phyloP scores from a whole-genome alignment of 495 filamentous ascomycete species.

The Penicillium parvum region DNA sequence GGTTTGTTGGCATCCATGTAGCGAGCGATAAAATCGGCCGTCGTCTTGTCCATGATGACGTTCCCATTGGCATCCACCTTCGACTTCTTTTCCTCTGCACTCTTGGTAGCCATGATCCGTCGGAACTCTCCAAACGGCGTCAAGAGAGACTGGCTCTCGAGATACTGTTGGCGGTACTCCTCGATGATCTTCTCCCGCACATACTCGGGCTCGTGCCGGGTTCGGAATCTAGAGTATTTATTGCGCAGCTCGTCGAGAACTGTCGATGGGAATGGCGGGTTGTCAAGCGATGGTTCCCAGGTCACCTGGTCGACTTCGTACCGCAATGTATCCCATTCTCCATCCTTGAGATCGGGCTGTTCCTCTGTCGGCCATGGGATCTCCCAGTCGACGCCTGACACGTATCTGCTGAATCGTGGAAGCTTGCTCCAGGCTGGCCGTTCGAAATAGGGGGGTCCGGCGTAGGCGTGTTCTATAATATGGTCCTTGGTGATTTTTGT shows the following conservation, averaged over 20 bases:
- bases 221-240: constrained; percentile 79
- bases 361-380: constrained; percentile 70
- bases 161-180: constrained; percentile 56
- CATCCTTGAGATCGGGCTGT: constrained; percentile 40
- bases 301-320: constrained; percentile 70
- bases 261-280: constrained; percentile 69
- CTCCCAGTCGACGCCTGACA: constrained; percentile 43
- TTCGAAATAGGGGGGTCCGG: constrained; percentile 31
- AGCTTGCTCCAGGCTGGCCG: constrained; percentile 29
- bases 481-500: constrained; percentile 64
- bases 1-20: constrained; percentile 14
- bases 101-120: constrained; percentile 20
- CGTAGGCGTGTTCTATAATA: constrained; percentile 64
- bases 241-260: constrained; percentile 86
- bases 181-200: constrained; percentile 50
- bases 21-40: constrained; percentile 32
- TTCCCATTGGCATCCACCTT: constrained; percentile 35
- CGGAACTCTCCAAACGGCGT: constrained; percentile 37
- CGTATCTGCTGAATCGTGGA: constrained; percentile 40
- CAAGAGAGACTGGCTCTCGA: constrained; percentile 46
- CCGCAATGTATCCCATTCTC: constrained; percentile 65
- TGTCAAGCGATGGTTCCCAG: constrained; percentile 68
- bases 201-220: constrained; percentile 64
- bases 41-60: constrained; percentile 28
- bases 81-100: constrained; percentile 20